These are phyloP conservation scores for Speleostelium caveatum DNA, from an alignment of 78 protist genomes.

Conservation along the genomic window DNA sequence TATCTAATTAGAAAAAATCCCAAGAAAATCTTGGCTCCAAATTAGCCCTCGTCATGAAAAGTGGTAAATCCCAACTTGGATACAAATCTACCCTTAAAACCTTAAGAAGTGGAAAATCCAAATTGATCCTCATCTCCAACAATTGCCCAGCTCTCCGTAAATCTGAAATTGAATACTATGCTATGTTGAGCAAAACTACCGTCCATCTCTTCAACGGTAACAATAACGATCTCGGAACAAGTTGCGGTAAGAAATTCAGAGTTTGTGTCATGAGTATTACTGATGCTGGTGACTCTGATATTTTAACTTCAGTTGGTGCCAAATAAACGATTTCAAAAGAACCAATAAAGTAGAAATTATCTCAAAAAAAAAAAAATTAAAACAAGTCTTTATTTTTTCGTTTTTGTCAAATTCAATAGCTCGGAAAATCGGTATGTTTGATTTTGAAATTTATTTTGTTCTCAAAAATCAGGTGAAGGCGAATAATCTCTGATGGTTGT, in stretches of 20 bases:
- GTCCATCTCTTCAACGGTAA: conserved; percentile 99
- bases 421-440: too few relatives aligned
- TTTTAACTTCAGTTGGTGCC: conserved; percentile 84
- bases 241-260: conserved; percentile 99
- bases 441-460: too few relatives aligned
- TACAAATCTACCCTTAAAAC: conserved; percentile 96
- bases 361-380: too few relatives aligned
- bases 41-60: conserved; percentile 98
- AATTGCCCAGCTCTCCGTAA: conserved; percentile 99
- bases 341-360: too few relatives aligned
- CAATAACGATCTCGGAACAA: conserved; percentile 99
- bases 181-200: conserved; percentile 97
- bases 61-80: conserved; percentile 98
- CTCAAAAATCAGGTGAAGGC: too few relatives aligned
- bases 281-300: conserved; percentile 99
- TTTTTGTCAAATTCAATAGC: too few relatives aligned
- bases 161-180: conserved; percentile 99
- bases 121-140: conserved; percentile 97
- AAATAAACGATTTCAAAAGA: conserved; percentile 41
- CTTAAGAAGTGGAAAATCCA: conserved; percentile 95
- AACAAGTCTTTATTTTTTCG: too few relatives aligned
- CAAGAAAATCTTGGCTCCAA: conserved; percentile 96
- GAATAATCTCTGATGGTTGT: too few relatives aligned
- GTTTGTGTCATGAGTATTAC: conserved; percentile 92
- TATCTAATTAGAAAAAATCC: conserved; percentile 81